Evolutionary conservation across 2,329 filamentous ascomycete genomes (phyloP).

Genomic region (Pseudogymnoascus sp.): DNA sequence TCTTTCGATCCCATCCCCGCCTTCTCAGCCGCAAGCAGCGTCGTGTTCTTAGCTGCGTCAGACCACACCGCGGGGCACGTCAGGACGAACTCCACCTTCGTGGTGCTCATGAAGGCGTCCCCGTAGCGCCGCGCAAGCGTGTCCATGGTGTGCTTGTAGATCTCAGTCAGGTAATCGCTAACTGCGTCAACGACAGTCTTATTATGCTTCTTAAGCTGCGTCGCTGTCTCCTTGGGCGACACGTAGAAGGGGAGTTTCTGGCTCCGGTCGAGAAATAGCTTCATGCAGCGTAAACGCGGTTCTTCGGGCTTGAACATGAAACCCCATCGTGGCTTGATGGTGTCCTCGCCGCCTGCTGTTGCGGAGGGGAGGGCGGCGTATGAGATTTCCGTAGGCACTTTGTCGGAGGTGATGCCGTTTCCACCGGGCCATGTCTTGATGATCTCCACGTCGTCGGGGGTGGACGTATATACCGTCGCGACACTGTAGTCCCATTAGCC

Average conservation of each 20-base stretch:
- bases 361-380: slow-evolving; percentile 45
- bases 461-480: slow-evolving; percentile 64
- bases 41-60: slow-evolving; percentile 77
- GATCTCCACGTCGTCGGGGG: slow-evolving; percentile 71
- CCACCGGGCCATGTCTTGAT: slow-evolving; percentile 80
- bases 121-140: slow-evolving; percentile 66
- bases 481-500: slow-evolving; percentile 38
- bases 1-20: slow-evolving; percentile 67
- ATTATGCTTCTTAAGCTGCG: slow-evolving; percentile 63
- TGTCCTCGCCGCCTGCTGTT: slow-evolving; percentile 27
- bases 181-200: slow-evolving; percentile 74
- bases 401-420: slow-evolving; percentile 81
- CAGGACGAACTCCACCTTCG: slow-evolving; percentile 68
- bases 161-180: slow-evolving; percentile 68
- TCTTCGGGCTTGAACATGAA: slow-evolving; percentile 77
- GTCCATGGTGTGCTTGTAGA: slow-evolving; percentile 71
- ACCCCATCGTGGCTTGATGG: slow-evolving; percentile 55
- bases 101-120: slow-evolving; percentile 66
- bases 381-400: slow-evolving; percentile 69
- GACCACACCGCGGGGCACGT: slow-evolving; percentile 81
- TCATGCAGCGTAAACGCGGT: slow-evolving; percentile 69
- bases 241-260: slow-evolving; percentile 77
- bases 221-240: slow-evolving; percentile 66
- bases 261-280: slow-evolving; percentile 71
- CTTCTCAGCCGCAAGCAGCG: slow-evolving; percentile 64